Evolutionary conservation across 202 grass and related monocot species (phyloP), one percentile per base, ranked within the genome.

Genomic region (Brachypodium distachyon): DNA sequence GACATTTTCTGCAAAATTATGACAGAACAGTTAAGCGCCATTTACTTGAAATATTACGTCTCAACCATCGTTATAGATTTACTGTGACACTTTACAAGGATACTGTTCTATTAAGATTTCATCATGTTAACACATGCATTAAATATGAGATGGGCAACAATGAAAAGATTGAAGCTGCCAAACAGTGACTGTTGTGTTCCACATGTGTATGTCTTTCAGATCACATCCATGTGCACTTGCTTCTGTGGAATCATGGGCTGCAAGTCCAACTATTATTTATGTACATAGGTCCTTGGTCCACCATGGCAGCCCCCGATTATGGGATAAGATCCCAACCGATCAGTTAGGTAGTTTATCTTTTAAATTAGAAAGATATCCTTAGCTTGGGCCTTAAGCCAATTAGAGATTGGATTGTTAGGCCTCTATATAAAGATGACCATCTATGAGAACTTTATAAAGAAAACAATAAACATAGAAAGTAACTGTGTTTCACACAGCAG

Each of bases 1-100:
- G 94, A 97, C 94, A 97, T 97, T 97, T 94, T 97, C 94, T 97
- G 91, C 53, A 89, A 76, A 82, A 78, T 86, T 65, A 67, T 21
- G 68, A 59, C 43, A 70, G 49, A 81, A n/a, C 63, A 82, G 21
- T 53, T 67, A 77, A 51, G 41, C 18, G 55, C 33, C 40, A 66
- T 32, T 75, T 67, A 56, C 14, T 82, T 71, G 21, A 41, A 58
- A 75, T 56, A 72, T 36, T 72, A 67, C 31, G 25, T 69, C 65
- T 47, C 63, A 46, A 43, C 26, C 40, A 44, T 17, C 14, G 7
- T 28, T 40, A 67, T 67, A 67, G 44, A 54, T 21, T 21, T 52
- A 52, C 25, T 16, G 29, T 46, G 64, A 18, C 64, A 68, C 14
- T 61, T 52, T 73, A 69, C 19, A 53, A n/a, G 18, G 21, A 76